A percentile compares a stretch with the other conserved stretches of the same genome.
phyloP scores from a whole-genome alignment of 2,329 filamentous ascomycete genomes.

The Botryotinia calthae region DNA sequence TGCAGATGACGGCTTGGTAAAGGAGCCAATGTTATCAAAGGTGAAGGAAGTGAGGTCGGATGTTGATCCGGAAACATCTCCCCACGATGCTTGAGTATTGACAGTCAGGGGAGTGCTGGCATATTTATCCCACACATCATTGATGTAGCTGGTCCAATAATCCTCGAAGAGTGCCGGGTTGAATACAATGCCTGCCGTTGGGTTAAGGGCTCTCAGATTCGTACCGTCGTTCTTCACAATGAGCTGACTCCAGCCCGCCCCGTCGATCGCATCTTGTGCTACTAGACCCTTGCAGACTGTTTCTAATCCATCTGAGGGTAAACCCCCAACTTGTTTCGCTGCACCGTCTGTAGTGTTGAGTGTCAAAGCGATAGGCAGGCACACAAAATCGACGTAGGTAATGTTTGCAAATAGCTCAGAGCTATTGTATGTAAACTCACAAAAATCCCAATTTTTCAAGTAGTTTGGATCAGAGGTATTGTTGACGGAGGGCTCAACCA shows the following conservation, averaged over 20 bases:
- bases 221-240: constrained; percentile 36
- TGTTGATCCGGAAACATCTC: constrained; percentile 49
- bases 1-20: constrained; percentile 53
- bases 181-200: constrained; percentile 40
- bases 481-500: constrained; percentile 73
- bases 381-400: constrained; percentile 72
- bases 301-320: constrained; percentile 54
- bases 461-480: constrained; percentile 64
- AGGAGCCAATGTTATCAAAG: constrained; percentile 46
- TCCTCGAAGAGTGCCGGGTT: constrained; percentile 44
- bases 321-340: constrained; percentile 52
- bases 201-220: constrained; percentile 45
- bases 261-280: constrained; percentile 55
- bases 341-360: constrained; percentile 44
- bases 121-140: constrained; percentile 45
- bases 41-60: constrained; percentile 37
- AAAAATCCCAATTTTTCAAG: constrained; percentile 61
- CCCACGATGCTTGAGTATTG: constrained; percentile 62
- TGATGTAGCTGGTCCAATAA: constrained; percentile 47
- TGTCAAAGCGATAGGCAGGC: constrained; percentile 56
- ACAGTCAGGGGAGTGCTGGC: constrained; percentile 48
- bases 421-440: constrained; percentile 64
- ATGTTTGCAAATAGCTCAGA: constrained; percentile 65
- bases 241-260: constrained; percentile 58
- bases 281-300: constrained; percentile 53